Base-by-base conservation (phyloP, 2,329 filamentous ascomycete genomes). In the Xylaria sp. region DNA sequence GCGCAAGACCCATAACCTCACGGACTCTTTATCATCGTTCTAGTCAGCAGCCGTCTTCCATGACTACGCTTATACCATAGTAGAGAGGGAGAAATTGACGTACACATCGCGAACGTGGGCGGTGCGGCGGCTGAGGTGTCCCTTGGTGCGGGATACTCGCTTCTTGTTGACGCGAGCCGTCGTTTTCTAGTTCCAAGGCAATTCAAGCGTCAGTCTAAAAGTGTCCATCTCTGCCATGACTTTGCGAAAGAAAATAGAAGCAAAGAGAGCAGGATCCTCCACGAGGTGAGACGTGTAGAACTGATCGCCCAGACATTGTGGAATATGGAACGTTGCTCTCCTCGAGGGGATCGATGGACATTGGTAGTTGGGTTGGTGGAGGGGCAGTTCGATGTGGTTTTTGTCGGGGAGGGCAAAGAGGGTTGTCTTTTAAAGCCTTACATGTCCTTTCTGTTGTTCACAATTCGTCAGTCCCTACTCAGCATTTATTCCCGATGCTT, bases 101-200 rank as follows among this genome's bases (percentile, higher is more conserved):
- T 71, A 71, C 69, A 99, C 92, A 82, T 98, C 94, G 79, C 96
- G 90, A 78, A 98, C 95, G 86, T 99, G 98, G 79, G 92, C 91
- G 79, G 96, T 98, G 81, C 94, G 91, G 91, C 97, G 97, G 88
- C 93, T 97, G 81, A 97, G 87, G 86, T 96, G 93, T 79, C 96
- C 96, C 90, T 98, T 98, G 87, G 91, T 94, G 79, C 91, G 88
- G 81, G 91, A 93, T 80, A 94, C 89, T 80, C 91, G 90, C 80
- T 89, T 89, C 88, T 94, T 94, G 83, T 85, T 83, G 80, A 92
- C 91, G 81, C 93, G 90, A 78, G 90, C 82, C 78, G 92, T 94
- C 84, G 92, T 93, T 90, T 94, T 94, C 91, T 94, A 84, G 75
- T 58, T 61, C 74, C 73, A 76, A 74, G 73, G 73, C 72, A 73